Evolutionary conservation across 176 grass and related monocot species (phyloP).

Genomic region (Musa schizocarpa): DNA sequence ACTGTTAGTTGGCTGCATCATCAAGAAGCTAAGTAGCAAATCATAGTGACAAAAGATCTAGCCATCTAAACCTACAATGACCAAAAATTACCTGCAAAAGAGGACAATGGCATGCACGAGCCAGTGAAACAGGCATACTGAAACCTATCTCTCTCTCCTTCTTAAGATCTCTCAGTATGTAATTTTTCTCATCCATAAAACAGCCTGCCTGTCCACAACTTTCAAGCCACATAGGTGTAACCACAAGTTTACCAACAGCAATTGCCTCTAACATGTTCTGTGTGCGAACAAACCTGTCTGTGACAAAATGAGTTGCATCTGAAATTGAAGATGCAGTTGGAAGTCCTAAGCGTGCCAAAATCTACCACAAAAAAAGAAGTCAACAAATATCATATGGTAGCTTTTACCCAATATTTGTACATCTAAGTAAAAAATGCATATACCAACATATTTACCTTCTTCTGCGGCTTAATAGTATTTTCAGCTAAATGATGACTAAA

Average conservation of each 20-base stretch:
- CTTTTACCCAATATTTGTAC: neutral
- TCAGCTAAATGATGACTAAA: constrained; percentile 76
- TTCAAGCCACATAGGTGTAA: constrained; percentile 74
- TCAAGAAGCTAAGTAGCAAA: neutral
- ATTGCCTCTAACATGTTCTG: constrained; percentile 93
- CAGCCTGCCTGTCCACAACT: constrained; percentile 53
- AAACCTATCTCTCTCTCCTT: constrained; percentile 83
- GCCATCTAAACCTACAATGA: constrained; percentile 2
- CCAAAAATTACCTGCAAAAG: constrained; percentile 51
- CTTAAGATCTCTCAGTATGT: constrained; percentile 77
- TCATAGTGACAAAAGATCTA: neutral
- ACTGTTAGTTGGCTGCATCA: neutral
- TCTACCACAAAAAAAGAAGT: constrained; percentile 32
- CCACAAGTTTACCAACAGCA: constrained; percentile 60
- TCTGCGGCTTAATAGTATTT: constrained; percentile 56
- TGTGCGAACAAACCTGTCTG: constrained; percentile 75
- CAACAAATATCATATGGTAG: neutral
- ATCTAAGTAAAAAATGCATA: too few species aligned
- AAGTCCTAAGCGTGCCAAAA: constrained; percentile 56
- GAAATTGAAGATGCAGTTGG: constrained; percentile 35
- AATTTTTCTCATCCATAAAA: constrained; percentile 69
- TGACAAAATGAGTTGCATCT: constrained; percentile 84
- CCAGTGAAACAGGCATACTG: constrained; percentile 58
- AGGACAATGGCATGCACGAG: constrained; percentile 33
- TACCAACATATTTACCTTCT: constrained; percentile 44